phyloP scores from a whole-genome alignment of 768 basidiomycete genomes.

The Phlebiopsis flavidoalba region DNA sequence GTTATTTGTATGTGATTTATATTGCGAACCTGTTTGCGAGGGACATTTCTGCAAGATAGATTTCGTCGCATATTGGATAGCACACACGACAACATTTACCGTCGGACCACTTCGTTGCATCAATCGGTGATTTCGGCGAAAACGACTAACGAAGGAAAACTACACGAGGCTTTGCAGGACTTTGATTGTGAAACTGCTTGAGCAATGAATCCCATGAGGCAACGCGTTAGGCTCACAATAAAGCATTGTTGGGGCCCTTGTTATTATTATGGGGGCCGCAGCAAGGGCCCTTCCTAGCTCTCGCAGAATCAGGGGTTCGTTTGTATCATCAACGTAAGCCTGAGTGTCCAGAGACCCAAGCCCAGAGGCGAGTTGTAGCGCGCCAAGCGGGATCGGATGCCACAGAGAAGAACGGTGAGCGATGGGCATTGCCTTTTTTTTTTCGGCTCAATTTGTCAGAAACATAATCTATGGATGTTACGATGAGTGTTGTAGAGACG shows the following conservation, averaged over 20 bases:
- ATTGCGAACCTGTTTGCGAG: background rate
- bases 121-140: background rate
- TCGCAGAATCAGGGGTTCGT: background rate
- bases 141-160: background rate
- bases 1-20: too few species aligned
- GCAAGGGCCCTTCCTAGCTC: slow-evolving; percentile 3
- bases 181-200: too few species aligned
- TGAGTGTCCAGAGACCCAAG: background rate
- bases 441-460: background rate
- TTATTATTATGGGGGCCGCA: too few species aligned
- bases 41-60: background rate
- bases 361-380: background rate
- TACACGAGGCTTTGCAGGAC: background rate
- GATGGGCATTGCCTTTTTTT: background rate
- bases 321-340: background rate
- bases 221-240: slow-evolving; percentile 3
- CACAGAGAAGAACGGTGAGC: too few species aligned
- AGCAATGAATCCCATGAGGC: slow-evolving; percentile 1
- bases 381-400: background rate
- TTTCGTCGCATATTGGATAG: background rate
- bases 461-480: background rate
- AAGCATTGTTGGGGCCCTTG: too few species aligned
- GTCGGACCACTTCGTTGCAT: background rate
- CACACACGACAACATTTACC: background rate
- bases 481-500: background rate